Evolutionary conservation across 106 monocot genomes (phyloP).

Genomic region (Dactylorhiza incarnata): DNA sequence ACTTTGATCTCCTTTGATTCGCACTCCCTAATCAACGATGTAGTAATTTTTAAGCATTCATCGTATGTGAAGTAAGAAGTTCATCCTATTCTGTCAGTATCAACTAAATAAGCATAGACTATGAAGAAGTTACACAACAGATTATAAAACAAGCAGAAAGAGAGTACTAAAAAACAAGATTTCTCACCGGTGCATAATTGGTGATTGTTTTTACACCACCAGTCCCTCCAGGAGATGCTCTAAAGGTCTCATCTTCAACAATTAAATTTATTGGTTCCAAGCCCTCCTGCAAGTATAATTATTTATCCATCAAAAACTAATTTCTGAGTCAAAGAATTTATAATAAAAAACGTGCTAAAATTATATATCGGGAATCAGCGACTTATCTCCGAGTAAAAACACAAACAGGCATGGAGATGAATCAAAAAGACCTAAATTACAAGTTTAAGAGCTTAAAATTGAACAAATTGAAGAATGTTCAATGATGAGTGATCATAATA

Average conservation of each 20-base stretch:
- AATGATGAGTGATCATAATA: neutral
- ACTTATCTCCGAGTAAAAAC: neutral
- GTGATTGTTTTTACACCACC: conserved; percentile 55
- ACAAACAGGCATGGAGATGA: neutral
- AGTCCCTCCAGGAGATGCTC: conserved; percentile 58
- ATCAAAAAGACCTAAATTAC: neutral
- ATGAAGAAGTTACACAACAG: too few relatives aligned
- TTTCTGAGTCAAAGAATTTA: neutral
- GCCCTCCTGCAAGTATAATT: conserved; percentile 27
- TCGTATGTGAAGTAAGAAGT: too few relatives aligned
- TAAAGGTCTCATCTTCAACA: conserved; percentile 32
- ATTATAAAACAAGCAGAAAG: neutral
- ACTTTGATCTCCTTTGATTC: too few relatives aligned
- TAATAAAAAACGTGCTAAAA: neutral
- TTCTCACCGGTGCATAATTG: conserved; percentile 53
- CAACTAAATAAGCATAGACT: too few relatives aligned
- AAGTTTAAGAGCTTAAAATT: too few relatives aligned
- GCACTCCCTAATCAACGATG: too few relatives aligned
- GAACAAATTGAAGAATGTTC: neutral
- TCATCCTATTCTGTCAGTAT: too few relatives aligned
- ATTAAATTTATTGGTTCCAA: conserved; percentile 46
- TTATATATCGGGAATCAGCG: neutral
- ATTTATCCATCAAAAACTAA: neutral
- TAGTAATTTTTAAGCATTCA: too few relatives aligned
- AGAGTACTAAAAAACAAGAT: neutral